phyloP scores from a whole-genome alignment of 176 grass and related monocot species.

The Triticum turgidum region DNA sequence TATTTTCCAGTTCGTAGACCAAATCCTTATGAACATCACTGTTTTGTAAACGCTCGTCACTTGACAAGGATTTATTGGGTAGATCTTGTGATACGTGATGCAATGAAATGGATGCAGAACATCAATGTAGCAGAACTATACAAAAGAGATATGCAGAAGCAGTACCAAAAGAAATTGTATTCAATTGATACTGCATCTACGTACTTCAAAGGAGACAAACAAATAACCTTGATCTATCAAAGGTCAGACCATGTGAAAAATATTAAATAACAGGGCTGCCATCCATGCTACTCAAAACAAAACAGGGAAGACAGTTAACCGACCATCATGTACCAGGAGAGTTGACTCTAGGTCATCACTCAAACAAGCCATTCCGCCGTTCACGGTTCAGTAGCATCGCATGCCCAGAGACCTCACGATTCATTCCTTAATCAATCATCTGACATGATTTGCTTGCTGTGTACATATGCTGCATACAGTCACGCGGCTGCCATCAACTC shows the following conservation, averaged over 20 bases:
- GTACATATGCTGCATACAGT: too few relatives aligned
- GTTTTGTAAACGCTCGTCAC: conserved; percentile 26
- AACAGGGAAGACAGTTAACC: too few relatives aligned
- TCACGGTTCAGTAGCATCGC: too few relatives aligned
- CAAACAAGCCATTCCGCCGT: too few relatives aligned
- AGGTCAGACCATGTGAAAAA: not conserved
- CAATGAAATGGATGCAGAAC: not conserved
- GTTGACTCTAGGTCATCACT: too few relatives aligned
- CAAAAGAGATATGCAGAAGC: not conserved
- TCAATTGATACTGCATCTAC: conserved; percentile 3
- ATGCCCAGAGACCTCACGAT: too few relatives aligned
- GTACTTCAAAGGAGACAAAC: not conserved
- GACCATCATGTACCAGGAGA: too few relatives aligned
- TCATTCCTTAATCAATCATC: too few relatives aligned
- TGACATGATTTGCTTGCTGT: too few relatives aligned
- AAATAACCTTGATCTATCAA: not conserved
- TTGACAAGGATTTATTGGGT: conserved; percentile 41
- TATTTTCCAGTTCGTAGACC: conserved; percentile 62
- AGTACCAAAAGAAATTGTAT: not conserved
- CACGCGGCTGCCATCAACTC: too few relatives aligned
- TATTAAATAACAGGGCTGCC: too few relatives aligned
- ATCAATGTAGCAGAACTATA: not conserved
- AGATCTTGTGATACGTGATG: conserved; percentile 46
- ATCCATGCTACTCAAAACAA: too few relatives aligned
- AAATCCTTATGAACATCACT: conserved; percentile 43